These are phyloP conservation scores for Glutinoglossum americanum DNA, from an alignment of 495 filamentous ascomycete species.

Conservation along the genomic window DNA sequence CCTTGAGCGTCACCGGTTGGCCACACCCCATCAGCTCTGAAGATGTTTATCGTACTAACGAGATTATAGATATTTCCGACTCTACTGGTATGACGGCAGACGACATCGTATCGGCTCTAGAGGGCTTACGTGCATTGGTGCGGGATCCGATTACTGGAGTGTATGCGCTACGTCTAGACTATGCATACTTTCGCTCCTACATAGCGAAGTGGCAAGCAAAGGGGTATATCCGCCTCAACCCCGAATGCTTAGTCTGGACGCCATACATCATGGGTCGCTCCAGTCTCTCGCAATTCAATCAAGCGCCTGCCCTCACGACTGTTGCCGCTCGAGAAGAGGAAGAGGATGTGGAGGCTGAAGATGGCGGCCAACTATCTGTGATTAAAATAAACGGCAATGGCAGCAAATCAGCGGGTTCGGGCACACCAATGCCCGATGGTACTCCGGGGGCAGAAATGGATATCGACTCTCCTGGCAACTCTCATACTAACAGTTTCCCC, in stretches of 20 bases:
- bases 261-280: slow-evolving; percentile 87
- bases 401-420: neutral
- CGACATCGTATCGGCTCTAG: slow-evolving; percentile 81
- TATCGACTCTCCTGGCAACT: neutral
- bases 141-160: slow-evolving; percentile 70
- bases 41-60: slow-evolving; percentile 23
- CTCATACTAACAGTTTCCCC: neutral
- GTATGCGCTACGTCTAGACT: slow-evolving; percentile 76
- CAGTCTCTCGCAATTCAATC: slow-evolving; percentile 66
- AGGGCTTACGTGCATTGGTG: slow-evolving; percentile 71
- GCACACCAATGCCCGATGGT: slow-evolving; percentile 1
- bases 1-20: slow-evolving; percentile 22
- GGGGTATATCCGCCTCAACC: slow-evolving; percentile 65
- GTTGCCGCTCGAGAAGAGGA: slow-evolving; percentile 65
- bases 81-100: slow-evolving; percentile 91
- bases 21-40: neutral
- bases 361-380: slow-evolving; percentile 15
- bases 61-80: slow-evolving; percentile 53
- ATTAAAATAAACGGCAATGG: neutral
- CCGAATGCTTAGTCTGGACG: slow-evolving; percentile 74
- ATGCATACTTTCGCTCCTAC: slow-evolving; percentile 60
- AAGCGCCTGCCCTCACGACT: slow-evolving; percentile 60
- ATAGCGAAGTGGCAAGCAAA: slow-evolving; percentile 73
- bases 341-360: slow-evolving; percentile 24
- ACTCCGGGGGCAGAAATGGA: neutral